Base-by-base conservation (phyloP, 805 yeast genomes). In the Candida succiphila region DNA sequence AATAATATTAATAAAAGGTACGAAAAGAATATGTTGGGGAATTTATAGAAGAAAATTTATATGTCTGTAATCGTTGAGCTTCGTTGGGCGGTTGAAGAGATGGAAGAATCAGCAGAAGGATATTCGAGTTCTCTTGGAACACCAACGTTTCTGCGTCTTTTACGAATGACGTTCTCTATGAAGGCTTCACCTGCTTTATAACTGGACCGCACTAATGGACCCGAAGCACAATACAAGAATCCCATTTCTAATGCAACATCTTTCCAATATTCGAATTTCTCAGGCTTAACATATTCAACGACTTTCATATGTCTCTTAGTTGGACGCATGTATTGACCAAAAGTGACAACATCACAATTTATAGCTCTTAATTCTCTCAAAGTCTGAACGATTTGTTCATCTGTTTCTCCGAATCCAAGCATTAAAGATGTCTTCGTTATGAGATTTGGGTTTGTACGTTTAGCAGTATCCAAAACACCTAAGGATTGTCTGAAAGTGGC, bases 251-350 rank as follows among this genome's bases (percentile, higher is more conserved):
- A 56, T 0, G 98, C 97, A 8, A 67, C 70, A 36, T 81, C 75
- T 49, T 78, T 86, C 98, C 98, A 92, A 54, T 80, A 69, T 39
- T 88, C 95, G 54, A 92, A 92, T 56, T 86, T 87, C 45, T 84
- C 96, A 3, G 99, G 99, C 18, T 76, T 81, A 15, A 92, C 75
- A 49, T 92, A 92, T 46, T 89, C 96, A 9, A 85, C 96, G 28
- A 92, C 99, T 63, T 88, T 88, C 94, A 92, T 87, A 58, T 92
- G 99, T 52, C 98, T 78, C 60, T 84, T 92, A 2, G 99, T 92
- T 29, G 99, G 99, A 55, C 98, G 73, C 96, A 92, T 92, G 58
- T 92, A 92, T 61, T 92, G 99, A 25, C 99, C 99, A 60, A 92
- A 92, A 0, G 99, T 92, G 14, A 92, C 96, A 32, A 92, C 95